These are phyloP conservation scores for Cicer pinnatifidum DNA, from an alignment of 306 rosid species.

Conservation along the genomic window DNA sequence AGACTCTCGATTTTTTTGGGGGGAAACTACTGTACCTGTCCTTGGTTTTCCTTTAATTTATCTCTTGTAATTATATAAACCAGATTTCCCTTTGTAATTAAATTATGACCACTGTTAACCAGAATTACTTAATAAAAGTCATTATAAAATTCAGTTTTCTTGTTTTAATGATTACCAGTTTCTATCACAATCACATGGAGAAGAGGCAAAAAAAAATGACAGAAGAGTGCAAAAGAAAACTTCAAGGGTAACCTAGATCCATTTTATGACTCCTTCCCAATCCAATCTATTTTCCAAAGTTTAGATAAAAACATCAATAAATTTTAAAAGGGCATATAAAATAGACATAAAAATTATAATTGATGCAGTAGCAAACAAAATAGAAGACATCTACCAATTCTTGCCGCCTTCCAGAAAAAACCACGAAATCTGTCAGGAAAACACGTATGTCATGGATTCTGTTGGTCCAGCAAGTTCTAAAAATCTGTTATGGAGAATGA, in stretches of 20 bases:
- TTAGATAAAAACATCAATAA: neutral
- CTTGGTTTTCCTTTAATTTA: no score
- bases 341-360: slow-evolving; percentile 10
- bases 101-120: no score
- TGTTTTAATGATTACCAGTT: no score
- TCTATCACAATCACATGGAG: neutral
- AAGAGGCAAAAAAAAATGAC: slow-evolving; percentile 11
- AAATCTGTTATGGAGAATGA: neutral
- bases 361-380: slow-evolving; percentile 21
- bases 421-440: slow-evolving; percentile 62
- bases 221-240: slow-evolving; percentile 7
- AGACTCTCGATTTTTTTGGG: no score
- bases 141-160: no score
- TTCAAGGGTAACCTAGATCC: neutral
- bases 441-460: slow-evolving; percentile 28
- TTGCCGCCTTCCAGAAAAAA: slow-evolving; percentile 82
- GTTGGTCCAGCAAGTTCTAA: slow-evolving; percentile 34
- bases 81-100: no score
- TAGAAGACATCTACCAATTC: slow-evolving; percentile 55
- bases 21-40: no score
- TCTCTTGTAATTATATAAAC: no score
- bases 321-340: neutral
- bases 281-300: neutral
- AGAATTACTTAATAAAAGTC: no score
- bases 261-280: slow-evolving; percentile 10